Percentiles rank a stretch among this genome's conserved stretches.
Evolutionary conservation across 768 basidiomycete species (phyloP).

Genomic region (Termitomyces sp.): DNA sequence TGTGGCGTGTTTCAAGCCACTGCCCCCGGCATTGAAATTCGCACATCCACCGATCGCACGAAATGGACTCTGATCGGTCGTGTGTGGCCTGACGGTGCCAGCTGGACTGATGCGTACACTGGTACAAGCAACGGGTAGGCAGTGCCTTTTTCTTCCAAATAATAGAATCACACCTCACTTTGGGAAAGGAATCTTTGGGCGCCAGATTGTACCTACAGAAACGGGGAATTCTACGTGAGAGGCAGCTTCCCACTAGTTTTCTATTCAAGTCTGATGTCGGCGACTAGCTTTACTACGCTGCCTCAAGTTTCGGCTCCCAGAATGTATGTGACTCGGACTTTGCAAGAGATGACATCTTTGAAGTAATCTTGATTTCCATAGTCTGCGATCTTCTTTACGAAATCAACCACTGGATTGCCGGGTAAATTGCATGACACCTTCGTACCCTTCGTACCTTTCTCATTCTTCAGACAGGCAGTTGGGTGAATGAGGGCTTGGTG

Average conservation of each 20-base stretch:
- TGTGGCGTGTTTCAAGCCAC: constrained; percentile 25
- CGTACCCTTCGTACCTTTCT: not conserved
- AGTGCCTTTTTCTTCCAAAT: not conserved
- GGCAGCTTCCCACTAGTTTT: not conserved
- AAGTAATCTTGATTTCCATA: constrained; percentile 10
- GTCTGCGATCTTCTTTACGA: constrained; percentile 54
- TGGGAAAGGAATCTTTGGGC: constrained; percentile 25
- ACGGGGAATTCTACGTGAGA: constrained; percentile 25
- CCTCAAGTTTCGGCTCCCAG: constrained; percentile 51
- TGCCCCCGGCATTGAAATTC: constrained; percentile 44
- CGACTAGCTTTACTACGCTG: constrained; percentile 48
- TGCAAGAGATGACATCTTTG: too few relatives aligned
- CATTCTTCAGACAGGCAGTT: constrained; percentile 27
- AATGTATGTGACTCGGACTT: constrained; percentile 24
- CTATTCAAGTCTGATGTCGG: not conserved
- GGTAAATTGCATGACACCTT: constrained; percentile 19
- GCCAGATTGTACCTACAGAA: constrained; percentile 31
- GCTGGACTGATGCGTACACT: constrained; percentile 47
- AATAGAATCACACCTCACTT: not conserved
- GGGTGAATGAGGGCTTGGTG: constrained; percentile 43
- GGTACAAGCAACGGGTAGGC: constrained; percentile 39
- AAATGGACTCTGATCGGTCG: constrained; percentile 23
- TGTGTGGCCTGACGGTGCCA: constrained; percentile 50
- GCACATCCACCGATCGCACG: constrained; percentile 44
- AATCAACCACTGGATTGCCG: constrained; percentile 43